Evolutionary conservation across 1,284 basidiomycete species (phyloP).

Genomic region (Ceratobasidium sp.): DNA sequence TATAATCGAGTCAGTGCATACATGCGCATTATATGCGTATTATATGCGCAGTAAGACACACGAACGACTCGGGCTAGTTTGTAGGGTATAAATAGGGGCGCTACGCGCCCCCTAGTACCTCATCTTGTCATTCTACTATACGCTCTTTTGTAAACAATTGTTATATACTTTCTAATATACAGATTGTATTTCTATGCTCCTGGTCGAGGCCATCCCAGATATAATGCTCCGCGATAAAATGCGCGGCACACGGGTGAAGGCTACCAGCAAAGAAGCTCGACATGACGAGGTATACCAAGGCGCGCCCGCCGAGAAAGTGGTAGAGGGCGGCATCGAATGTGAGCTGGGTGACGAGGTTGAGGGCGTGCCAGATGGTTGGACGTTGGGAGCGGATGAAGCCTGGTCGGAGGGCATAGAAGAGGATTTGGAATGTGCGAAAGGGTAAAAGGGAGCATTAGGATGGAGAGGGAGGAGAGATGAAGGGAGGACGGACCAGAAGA

Average conservation of each 20-base stretch:
- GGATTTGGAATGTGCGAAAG: constrained; percentile 92
- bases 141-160: too few species aligned
- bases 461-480: neutral
- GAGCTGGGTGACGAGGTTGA: constrained; percentile 82
- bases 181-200: too few species aligned
- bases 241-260: constrained; percentile 94
- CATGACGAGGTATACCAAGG: constrained; percentile 86
- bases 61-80: too few species aligned
- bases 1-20: too few species aligned
- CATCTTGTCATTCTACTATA: too few species aligned
- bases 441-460: constrained; percentile 22
- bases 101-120: too few species aligned
- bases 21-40: too few species aligned
- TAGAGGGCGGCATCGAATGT: constrained; percentile 80
- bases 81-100: too few species aligned
- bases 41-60: too few species aligned
- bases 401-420: constrained; percentile 97
- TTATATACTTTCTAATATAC: too few species aligned
- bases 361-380: constrained; percentile 85
- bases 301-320: constrained; percentile 68
- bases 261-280: constrained; percentile 96
- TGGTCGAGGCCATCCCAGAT: constrained; percentile 90
- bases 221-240: constrained; percentile 98
- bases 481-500: constrained; percentile 80
- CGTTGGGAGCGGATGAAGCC: constrained; percentile 91